Conservation (phyloP, 169 alveolate species). For the Eimeria sp. region DNA sequence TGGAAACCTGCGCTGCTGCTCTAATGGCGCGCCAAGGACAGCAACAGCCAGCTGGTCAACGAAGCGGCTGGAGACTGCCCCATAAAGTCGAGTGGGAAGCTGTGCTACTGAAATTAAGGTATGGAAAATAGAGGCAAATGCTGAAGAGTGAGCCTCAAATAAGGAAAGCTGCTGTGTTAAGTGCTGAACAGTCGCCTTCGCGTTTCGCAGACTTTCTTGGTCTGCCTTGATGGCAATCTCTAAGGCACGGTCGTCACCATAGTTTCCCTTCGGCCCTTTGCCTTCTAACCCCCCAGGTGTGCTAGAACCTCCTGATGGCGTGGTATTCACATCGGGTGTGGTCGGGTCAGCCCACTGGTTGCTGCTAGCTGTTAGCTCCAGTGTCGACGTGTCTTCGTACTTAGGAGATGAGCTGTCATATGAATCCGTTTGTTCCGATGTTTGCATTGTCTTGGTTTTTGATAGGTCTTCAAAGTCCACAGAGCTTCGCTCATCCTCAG, state of each 20-base stretch:
- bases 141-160: conserved; percentile 34
- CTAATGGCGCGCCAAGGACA: conserved; percentile 18
- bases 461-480: not conserved
- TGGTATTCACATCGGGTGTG: not conserved
- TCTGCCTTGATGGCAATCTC: conserved; percentile 10
- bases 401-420: not conserved
- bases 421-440: not conserved
- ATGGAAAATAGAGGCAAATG: conserved; percentile 29
- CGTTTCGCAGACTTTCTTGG: conserved; percentile 20
- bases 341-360: not conserved
- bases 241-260: not conserved
- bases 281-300: not conserved
- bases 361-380: not conserved
- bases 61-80: conserved; percentile 23
- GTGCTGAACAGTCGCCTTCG: conserved; percentile 18
- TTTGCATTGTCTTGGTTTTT: not conserved
- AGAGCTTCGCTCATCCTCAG: not conserved
- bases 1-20: not conserved
- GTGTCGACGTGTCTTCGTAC: not conserved
- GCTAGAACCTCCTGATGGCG: not conserved
- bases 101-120: conserved; percentile 38
- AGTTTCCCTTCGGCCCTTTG: not conserved
- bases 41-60: conserved; percentile 2
- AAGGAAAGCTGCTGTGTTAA: conserved; percentile 5
- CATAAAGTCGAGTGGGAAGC: conserved; percentile 31